Base-by-base conservation (phyloP, 768 basidiomycete genomes). In the Lentinula sp. region DNA sequence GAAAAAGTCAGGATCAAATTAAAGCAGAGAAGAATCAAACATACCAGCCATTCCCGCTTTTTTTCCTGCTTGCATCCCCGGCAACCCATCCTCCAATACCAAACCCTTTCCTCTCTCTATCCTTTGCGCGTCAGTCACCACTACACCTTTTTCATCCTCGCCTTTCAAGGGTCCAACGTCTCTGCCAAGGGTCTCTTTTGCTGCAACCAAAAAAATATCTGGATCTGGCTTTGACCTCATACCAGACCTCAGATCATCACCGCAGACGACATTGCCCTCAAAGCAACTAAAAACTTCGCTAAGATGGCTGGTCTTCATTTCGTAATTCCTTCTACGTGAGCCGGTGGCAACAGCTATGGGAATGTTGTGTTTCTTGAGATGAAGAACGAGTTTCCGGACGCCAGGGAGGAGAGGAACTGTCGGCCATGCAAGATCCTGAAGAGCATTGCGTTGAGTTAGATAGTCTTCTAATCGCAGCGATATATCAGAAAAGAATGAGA, bases 291-390 rank as follows among this genome's bases (percentile, higher is more conserved):
- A 88, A 6, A 86, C 69, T 23, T 84, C 79, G 33, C 72, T 73
- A 2, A 87, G 78, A 69, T 91, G 83, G 2, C 72, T 75, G 0
- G 87, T 87, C 70, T 95, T 95, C 65, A 83, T 77, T 51, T 77
- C 72, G 65, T 84, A 88, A 67, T 88, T 89, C 41, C 84, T 77
- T 33, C 86, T 78, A 53, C 77, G 77, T 1, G 88, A 89, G 45
- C 90, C 85, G 1, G 93, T 94, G 8, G 93, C 93, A 56, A 95
- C 81, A 15, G 87, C 90, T 62, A 94, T 90, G 36, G 91, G 90
- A 20, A 94, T 79, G 36, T 77, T 70, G 71, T 90, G 83, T 60
- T 77, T 74, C 62, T 82, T 80, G 41, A 95, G 81, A 70, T 93
- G 91, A 12, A 74, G 68, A n/a, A 94, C 75, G 57, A 95, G 84